Percentiles rank a stretch among this genome's conserved stretches.
These are phyloP conservation scores for Polychaeton citri DNA, from an alignment of 2,329 filamentous ascomycete genomes.

Conservation along the genomic window DNA sequence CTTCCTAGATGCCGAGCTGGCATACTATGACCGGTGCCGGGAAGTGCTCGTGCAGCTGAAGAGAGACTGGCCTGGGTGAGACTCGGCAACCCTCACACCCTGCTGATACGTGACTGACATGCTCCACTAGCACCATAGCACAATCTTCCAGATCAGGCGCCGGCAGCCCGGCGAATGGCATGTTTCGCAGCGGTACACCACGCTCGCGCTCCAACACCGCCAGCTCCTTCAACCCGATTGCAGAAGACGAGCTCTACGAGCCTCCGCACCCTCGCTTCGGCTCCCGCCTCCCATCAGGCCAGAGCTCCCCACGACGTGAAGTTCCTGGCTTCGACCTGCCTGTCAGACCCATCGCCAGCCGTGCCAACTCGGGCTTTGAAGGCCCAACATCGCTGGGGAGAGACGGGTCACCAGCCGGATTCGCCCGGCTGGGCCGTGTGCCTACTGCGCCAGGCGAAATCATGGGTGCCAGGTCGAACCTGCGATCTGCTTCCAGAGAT, in stretches of 20 bases:
- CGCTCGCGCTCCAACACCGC: conserved; percentile 51
- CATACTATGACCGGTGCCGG: conserved; percentile 80
- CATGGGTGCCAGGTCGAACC: conserved; percentile 33
- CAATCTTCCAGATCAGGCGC: conserved; percentile 12
- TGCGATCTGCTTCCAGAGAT: conserved; percentile 24
- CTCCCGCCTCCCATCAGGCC: conserved; percentile 29
- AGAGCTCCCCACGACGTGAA: conserved; percentile 28
- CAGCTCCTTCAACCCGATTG: conserved; percentile 43
- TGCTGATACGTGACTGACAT: background rate
- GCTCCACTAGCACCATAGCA: conserved; percentile 5
- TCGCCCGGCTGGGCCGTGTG: conserved; percentile 36
- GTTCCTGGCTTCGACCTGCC: conserved; percentile 30
- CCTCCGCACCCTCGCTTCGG: conserved; percentile 42
- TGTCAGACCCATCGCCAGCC: conserved; percentile 33
- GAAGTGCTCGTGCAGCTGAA: conserved; percentile 64
- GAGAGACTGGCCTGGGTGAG: conserved; percentile 54
- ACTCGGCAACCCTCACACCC: conserved; percentile 18
- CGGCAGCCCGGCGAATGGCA: conserved; percentile 15
- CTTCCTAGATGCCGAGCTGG: conserved; percentile 79
- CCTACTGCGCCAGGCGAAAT: conserved; percentile 42
- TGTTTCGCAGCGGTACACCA: conserved; percentile 25
- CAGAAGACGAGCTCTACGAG: conserved; percentile 41
- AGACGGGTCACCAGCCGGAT: conserved; percentile 36
- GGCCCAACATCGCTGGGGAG: conserved; percentile 34
- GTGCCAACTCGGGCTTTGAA: conserved; percentile 45